Evolutionary conservation across 1,284 basidiomycete species (phyloP), one percentile per base, ranked within the genome.

Genomic region (Trametes versicolor): DNA sequence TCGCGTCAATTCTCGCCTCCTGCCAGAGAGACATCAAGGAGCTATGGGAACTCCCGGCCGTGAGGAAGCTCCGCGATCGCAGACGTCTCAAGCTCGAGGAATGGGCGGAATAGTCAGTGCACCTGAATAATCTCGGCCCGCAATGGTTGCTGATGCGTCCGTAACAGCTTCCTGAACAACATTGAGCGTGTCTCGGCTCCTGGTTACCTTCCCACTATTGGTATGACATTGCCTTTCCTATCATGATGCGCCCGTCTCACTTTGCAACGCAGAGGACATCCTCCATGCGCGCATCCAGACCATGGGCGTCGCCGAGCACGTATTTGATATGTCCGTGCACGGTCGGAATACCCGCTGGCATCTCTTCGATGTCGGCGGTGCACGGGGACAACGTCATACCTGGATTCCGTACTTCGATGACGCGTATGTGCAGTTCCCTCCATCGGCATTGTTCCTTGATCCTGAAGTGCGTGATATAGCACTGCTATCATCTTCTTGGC

Each of bases 401-500:
- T 94, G 92, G 92, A 89, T 93, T 6, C 86, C 86, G 8, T 94
- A 90, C 74, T 94, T 94, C 70, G 93, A 94, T 73, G 91, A 93
- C 72, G 92, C 92, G 72, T 76, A 63, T 55, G 75, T 74, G 19
- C 19, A 37, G 41, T 39, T 43, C 54, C 29, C 39, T 48, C 19
- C 15, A 43, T 8, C 6, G 8, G 29, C 4, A 17, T 45, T 27
- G 19, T 21, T 49, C 19, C 13, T 19, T 61, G 43, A 60, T 34
- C 4, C 21, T 21, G 21, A 53, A 23, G 12, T 29, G 25, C 13
- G 25, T 7, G 7, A 23, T 27, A n/a, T 36, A 76, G 75, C 15
- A 92, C 91, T 65, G 92, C 93, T 29, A 94, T 94, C 74, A 94
- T 94, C 62, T 94, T 94, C 75, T 85, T 94, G 58, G 92, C 93